Evolutionary conservation across 345 rosid genomes (phyloP).

Genomic region (Gossypium anomalum): DNA sequence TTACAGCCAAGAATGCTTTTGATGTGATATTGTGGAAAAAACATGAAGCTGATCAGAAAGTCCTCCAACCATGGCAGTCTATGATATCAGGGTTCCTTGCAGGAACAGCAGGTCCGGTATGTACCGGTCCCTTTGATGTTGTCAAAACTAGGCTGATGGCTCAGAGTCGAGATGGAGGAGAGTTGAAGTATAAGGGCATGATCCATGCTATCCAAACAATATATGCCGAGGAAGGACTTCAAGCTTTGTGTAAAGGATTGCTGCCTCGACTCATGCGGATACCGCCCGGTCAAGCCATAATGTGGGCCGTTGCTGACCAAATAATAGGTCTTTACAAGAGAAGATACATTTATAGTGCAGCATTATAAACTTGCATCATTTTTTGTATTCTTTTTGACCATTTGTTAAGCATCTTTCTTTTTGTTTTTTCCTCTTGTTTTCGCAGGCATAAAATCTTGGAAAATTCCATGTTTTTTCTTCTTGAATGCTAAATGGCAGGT

Average conservation of each 20-base stretch:
- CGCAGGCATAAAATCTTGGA: constrained; percentile 7
- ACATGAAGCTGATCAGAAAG: constrained; percentile 87
- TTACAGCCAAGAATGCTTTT: constrained; percentile 81
- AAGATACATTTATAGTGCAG: constrained; percentile 44
- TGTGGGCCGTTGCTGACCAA: constrained; percentile 99
- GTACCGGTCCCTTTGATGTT: constrained; percentile 98
- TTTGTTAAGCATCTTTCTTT: background rate
- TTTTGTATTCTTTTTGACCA: background rate
- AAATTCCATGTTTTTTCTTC: background rate
- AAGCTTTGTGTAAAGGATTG: constrained; percentile 85
- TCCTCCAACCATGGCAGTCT: constrained; percentile 88
- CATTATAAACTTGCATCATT: constrained; percentile 34
- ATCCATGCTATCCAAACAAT: constrained; percentile 81
- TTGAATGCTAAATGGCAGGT: background rate
- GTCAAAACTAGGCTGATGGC: constrained; percentile 98
- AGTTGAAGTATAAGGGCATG: constrained; percentile 81
- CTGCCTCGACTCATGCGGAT: constrained; percentile 96
- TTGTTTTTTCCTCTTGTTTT: background rate
- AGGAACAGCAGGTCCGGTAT: constrained; percentile 85
- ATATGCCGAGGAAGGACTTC: constrained; percentile 74
- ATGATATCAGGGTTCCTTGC: constrained; percentile 97
- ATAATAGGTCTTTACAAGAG: constrained; percentile 75
- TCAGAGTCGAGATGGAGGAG: constrained; percentile 58
- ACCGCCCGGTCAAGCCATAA: constrained; percentile 95
- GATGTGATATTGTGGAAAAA: constrained; percentile 86